Base-by-base conservation (phyloP, 2,329 filamentous ascomycete genomes). In the Cucurbitaria berberidis region DNA sequence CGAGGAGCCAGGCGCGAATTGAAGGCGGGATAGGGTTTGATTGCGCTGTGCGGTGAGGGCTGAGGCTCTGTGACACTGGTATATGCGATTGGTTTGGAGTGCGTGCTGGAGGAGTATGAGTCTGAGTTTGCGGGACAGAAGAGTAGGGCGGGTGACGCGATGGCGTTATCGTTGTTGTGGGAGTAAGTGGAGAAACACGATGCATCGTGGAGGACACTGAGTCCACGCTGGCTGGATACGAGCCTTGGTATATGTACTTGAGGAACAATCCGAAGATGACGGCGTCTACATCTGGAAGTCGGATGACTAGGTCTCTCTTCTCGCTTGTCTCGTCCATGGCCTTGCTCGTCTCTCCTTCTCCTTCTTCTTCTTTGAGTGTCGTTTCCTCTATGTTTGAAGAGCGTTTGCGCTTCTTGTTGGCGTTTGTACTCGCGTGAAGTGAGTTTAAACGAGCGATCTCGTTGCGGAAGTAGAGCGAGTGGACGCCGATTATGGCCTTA, bases 211-310 rank as follows among this genome's bases (percentile, higher is more conserved):
- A 26, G 4, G 13, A n/a, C 16, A 9, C 19, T 5, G 45, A 38
- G 24, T 65, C 56, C 10, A 63, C 43, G 11, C 24, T 41, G 3
- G 39, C 16, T 9, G 59, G 55, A n/a, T 64, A 67, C 18, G 8
- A 13, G n/a, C 59, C 61, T 9, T 53, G 56, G 44, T 65, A 68
- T 0, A 66, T 56, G 57, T 53, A 67, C n/a, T 46, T 51, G 1
- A 68, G 48, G 39, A 67, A 67, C 3, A 68, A 57, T 0, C 58
- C 54, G 21, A 68, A 67, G 40, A 60, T 56, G 1, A 3, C 9
- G 3, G 55, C 57, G 8, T 64, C 56, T 1, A 62, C 29, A 1
- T 56, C 44, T 1, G 48, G 30, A 2, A 64, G 39, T 3, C 21
- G 40, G 19, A 66, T 51, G 0, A 46, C 5, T 0, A 22, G 3